Evolutionary conservation across 352 stramenopile species (phyloP).

Genomic region (Albugo laibachii): DNA sequence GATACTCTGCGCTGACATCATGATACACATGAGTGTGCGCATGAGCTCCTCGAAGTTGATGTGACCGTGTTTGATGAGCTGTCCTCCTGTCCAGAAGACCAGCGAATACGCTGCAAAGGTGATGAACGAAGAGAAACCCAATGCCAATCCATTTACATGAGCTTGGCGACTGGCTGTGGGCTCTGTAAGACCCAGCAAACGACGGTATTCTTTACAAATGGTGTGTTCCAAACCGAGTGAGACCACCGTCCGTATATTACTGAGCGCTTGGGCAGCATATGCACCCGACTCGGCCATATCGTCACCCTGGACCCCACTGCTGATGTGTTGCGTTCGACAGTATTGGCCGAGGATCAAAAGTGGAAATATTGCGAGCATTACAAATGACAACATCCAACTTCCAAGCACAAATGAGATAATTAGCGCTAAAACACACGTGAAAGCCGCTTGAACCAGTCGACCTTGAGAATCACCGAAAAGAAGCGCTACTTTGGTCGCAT

Average conservation of each 20-base stretch:
- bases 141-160: constrained; percentile 16
- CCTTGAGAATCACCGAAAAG: constrained; percentile 25
- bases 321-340: constrained; percentile 12
- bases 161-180: constrained; percentile 13
- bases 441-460: constrained; percentile 20
- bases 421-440: constrained; percentile 29
- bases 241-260: constrained; percentile 21
- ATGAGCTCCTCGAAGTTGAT: constrained; percentile 26
- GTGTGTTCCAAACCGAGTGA: constrained; percentile 15
- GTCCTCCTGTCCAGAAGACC: constrained; percentile 18
- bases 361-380: constrained; percentile 42
- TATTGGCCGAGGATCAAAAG: constrained; percentile 26
- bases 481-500: constrained; percentile 21
- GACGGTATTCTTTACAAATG: constrained; percentile 5
- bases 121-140: constrained; percentile 57
- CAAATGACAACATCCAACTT: constrained; percentile 43
- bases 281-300: constrained; percentile 7
- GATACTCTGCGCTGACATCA: constrained; percentile 20
- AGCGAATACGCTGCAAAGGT: constrained; percentile 21
- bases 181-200: constrained; percentile 6
- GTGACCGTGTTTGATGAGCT: constrained; percentile 11
- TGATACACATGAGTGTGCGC: constrained; percentile 31
- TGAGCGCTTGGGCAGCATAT: constrained; percentile 16
- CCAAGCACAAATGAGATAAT: constrained; percentile 46
- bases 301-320: constrained; percentile 6